Conservation (phyloP, 371 early-diverging fungal genomes). For the Circinella umbellata region DNA sequence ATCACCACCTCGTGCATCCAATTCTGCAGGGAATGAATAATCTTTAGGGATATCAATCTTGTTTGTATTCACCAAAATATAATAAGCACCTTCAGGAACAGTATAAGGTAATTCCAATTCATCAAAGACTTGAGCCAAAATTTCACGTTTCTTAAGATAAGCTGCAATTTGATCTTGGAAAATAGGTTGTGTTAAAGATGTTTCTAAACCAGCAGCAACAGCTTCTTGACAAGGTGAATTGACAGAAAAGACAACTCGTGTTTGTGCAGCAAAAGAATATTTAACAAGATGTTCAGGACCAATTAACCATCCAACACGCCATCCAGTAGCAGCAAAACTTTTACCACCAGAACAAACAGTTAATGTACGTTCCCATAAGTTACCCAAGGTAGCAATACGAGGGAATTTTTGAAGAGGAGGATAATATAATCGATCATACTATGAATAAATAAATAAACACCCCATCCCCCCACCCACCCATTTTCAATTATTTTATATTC, state of each 20-base stretch:
- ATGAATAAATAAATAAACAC: background rate
- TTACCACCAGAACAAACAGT: constrained; percentile 96
- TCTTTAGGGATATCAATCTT: constrained; percentile 70
- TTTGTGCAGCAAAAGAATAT: constrained; percentile 86
- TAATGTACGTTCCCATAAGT: constrained; percentile 91
- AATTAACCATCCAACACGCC: constrained; percentile 96
- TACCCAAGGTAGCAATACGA: constrained; percentile 81
- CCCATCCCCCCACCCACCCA: no score
- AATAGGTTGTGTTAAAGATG: constrained; percentile 64
- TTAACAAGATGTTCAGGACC: constrained; percentile 80
- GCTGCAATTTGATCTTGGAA: constrained; percentile 71
- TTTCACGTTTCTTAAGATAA: constrained; percentile 78
- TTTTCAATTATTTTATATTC: background rate
- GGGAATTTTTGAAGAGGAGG: constrained; percentile 66
- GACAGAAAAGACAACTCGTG: constrained; percentile 88
- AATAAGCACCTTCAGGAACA: constrained; percentile 93
- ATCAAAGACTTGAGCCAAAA: constrained; percentile 73
- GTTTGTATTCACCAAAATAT: constrained; percentile 84
- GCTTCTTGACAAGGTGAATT: constrained; percentile 94
- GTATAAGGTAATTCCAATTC: constrained; percentile 79
- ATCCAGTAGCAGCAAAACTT: constrained; percentile 95
- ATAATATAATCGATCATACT: constrained; percentile 92
- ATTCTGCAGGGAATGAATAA: constrained; percentile 66
- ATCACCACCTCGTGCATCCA: constrained; percentile 71
- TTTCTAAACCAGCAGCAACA: constrained; percentile 77